Evolutionary conservation across 1,139 yeast species (phyloP).

Genomic region (Scheffersomyces illinoinensis): DNA sequence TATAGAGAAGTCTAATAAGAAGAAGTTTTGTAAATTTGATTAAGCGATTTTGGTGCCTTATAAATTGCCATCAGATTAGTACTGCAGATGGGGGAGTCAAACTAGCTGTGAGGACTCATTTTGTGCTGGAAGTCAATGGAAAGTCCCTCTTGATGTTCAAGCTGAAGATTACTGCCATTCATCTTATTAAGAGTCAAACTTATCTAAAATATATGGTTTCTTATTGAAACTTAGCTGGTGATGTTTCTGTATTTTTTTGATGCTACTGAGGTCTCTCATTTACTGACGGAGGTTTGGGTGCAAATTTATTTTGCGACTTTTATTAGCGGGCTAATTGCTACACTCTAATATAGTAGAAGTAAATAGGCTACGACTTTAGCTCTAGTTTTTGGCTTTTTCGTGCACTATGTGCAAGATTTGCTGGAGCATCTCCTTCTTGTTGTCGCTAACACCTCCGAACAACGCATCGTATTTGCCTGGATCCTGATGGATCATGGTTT

Average conservation of each 20-base stretch:
- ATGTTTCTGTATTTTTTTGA: no score
- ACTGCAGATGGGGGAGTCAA: neutral
- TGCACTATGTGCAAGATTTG: constrained; percentile 7
- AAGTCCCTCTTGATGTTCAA: neutral
- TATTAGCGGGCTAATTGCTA: neutral
- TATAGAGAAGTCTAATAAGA: neutral
- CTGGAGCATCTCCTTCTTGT: constrained; percentile 34
- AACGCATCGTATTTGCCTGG: constrained; percentile 35
- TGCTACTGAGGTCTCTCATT: neutral
- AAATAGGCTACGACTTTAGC: neutral
- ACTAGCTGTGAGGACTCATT: neutral
- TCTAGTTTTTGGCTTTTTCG: neutral
- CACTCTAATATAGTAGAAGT: no score
- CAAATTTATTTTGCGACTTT: neutral
- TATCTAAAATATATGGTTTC: no score
- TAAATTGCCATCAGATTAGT: neutral
- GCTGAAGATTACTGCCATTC: neutral
- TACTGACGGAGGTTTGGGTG: neutral
- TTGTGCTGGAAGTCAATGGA: neutral
- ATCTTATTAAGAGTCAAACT: neutral
- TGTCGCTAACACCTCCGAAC: constrained; percentile 38
- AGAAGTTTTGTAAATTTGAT: neutral
- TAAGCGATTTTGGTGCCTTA: neutral
- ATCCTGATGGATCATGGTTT: constrained; percentile 31
- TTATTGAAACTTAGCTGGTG: neutral